These are phyloP conservation scores for Apiotrichum brassicae DNA, from an alignment of 1,284 basidiomycete species.

Conservation along the genomic window DNA sequence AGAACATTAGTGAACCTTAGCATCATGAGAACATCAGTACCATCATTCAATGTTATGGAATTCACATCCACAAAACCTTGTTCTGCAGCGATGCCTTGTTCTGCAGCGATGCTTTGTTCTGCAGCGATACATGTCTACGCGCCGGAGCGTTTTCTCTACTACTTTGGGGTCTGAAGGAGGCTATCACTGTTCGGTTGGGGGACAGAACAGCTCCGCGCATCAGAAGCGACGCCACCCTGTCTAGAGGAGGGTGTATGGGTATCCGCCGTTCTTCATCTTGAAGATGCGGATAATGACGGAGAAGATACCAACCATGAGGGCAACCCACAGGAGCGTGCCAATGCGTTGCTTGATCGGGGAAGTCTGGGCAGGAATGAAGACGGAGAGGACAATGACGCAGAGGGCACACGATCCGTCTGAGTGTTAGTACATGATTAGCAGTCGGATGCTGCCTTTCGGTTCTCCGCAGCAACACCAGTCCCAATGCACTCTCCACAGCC, in stretches of 20 bases:
- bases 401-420: slow-evolving; percentile 76
- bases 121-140: slow-evolving; percentile 5
- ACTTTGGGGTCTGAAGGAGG: not conserved
- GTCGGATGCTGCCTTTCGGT: too few relatives aligned
- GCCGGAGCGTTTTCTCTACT: not conserved
- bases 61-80: too few relatives aligned
- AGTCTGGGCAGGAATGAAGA: slow-evolving; percentile 71
- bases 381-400: slow-evolving; percentile 73
- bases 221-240: not conserved
- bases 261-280: slow-evolving; percentile 74
- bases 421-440: not conserved
- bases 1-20: too few relatives aligned
- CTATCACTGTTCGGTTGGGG: too few relatives aligned
- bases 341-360: slow-evolving; percentile 70
- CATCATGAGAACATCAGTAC: too few relatives aligned
- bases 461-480: too few relatives aligned
- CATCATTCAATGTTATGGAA: too few relatives aligned
- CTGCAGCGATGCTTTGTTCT: not conserved
- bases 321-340: slow-evolving; percentile 85
- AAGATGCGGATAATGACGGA: slow-evolving; percentile 85
- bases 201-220: not conserved
- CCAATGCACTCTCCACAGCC: too few relatives aligned
- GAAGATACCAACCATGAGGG: slow-evolving; percentile 74
- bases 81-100: too few relatives aligned
- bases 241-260: slow-evolving; percentile 28